These are phyloP conservation scores for Akebia trifoliata DNA, from an alignment of 164 flowering plant species.

Conservation along the genomic window DNA sequence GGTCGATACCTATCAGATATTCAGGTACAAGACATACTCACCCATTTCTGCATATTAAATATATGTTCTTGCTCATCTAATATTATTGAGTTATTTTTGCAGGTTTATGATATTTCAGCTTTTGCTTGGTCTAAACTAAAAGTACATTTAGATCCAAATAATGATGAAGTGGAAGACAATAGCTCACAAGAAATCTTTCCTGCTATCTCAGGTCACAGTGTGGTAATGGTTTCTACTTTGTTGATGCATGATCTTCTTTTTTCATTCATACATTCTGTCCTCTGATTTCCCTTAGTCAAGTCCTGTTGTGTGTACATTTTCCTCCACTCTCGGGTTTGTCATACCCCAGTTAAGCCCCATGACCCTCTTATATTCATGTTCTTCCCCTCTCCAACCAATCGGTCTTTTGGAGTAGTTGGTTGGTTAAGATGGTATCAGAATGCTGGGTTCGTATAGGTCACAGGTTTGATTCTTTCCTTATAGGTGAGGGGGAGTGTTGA, in stretches of 20 bases:
- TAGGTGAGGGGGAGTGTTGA: too few species aligned
- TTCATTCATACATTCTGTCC: not conserved
- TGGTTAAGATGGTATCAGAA: too few species aligned
- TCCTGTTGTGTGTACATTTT: not conserved
- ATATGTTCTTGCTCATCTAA: not conserved
- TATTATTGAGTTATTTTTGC: slow-evolving; percentile 13
- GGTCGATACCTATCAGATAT: slow-evolving; percentile 80
- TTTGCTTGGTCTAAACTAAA: slow-evolving; percentile 65
- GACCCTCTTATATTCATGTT: too few species aligned
- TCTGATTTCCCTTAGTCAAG: not conserved
- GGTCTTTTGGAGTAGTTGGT: too few species aligned
- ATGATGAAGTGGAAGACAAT: slow-evolving; percentile 24
- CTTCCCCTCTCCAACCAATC: too few species aligned
- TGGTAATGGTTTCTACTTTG: slow-evolving; percentile 41
- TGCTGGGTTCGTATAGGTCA: too few species aligned
- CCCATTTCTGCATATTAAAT: not conserved
- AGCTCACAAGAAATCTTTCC: slow-evolving; percentile 40
- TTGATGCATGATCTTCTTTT: slow-evolving; percentile 1
- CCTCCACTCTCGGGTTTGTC: too few species aligned
- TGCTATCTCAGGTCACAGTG: slow-evolving; percentile 64
- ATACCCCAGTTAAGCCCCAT: too few species aligned
- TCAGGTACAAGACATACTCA: slow-evolving; percentile 45
- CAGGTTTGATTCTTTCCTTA: too few species aligned
- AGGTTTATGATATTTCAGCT: slow-evolving; percentile 72
- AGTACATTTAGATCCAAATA: slow-evolving; percentile 28